Evolutionary conservation across 1,284 basidiomycete genomes (phyloP).

Genomic region (Lignosus rhinocerotis): DNA sequence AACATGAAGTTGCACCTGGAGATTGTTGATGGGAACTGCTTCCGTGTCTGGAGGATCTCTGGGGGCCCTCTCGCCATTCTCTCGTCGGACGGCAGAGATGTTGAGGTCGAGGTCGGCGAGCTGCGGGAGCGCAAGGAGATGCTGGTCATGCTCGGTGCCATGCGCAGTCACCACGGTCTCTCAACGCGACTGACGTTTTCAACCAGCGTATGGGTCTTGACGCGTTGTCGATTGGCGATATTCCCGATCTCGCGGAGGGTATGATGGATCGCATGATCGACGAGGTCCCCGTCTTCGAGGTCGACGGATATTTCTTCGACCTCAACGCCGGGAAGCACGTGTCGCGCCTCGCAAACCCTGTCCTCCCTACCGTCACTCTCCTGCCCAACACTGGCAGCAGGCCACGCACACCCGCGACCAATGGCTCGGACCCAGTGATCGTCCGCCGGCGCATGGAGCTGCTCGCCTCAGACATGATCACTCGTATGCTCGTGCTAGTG

Average conservation of each 20-base stretch:
- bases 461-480: constrained; percentile 92
- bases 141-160: constrained; percentile 82
- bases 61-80: constrained; percentile 84
- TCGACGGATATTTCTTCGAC: constrained; percentile 92
- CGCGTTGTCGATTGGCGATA: constrained; percentile 67
- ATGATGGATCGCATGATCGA: constrained; percentile 93
- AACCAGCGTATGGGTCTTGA: constrained; percentile 81
- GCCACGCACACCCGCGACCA: constrained; percentile 46
- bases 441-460: constrained; percentile 93
- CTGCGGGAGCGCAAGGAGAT: constrained; percentile 91
- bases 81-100: constrained; percentile 85
- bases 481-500: constrained; percentile 86
- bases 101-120: constrained; percentile 94
- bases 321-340: constrained; percentile 80
- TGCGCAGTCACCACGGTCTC: constrained; percentile 34
- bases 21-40: constrained; percentile 80
- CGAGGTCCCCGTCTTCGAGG: constrained; percentile 89
- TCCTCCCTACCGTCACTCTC: constrained; percentile 86
- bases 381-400: constrained; percentile 53
- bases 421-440: constrained; percentile 78
- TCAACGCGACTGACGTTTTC: constrained; percentile 79
- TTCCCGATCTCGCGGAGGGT: constrained; percentile 71
- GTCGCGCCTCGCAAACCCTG: constrained; percentile 83
- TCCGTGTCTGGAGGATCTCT: constrained; percentile 89
- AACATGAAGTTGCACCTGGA: constrained; percentile 93